These are phyloP conservation scores for Cyclotella cryptica DNA, from an alignment of 108 stramenopile species.

Conservation along the genomic window DNA sequence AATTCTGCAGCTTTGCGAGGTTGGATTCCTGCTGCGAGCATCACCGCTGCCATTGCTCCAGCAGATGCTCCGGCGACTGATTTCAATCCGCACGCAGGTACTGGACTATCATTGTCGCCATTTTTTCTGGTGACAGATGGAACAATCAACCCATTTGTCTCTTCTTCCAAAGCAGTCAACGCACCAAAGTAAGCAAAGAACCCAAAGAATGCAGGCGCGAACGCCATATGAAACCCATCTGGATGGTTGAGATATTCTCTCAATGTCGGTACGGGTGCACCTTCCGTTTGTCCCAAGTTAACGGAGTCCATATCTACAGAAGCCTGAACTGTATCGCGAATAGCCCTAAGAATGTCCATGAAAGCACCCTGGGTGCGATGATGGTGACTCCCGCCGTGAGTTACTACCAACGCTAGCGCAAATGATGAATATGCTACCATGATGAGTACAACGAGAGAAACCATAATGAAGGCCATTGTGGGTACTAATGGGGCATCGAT, in stretches of 20 bases:
- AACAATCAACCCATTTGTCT: slow-evolving; percentile 41
- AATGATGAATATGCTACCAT: too few relatives aligned
- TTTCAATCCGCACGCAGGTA: slow-evolving; percentile 22
- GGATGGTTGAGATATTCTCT: slow-evolving; percentile 62
- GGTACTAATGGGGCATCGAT: too few relatives aligned
- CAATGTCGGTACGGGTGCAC: slow-evolving; percentile 36
- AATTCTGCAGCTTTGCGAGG: slow-evolving; percentile 67
- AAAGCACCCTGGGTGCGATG: too few relatives aligned
- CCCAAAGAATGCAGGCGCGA: slow-evolving; percentile 86
- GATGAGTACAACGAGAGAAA: too few relatives aligned
- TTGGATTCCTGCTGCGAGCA: slow-evolving; percentile 70
- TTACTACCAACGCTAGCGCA: too few relatives aligned
- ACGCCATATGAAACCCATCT: slow-evolving; percentile 68
- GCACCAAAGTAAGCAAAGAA: slow-evolving; percentile 84
- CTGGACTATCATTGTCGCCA: slow-evolving; percentile 2
- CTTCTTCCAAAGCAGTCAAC: slow-evolving; percentile 67
- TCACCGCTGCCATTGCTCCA: slow-evolving; percentile 86
- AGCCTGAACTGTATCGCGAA: neutral
- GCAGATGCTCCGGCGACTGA: slow-evolving; percentile 81
- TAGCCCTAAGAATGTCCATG: too few relatives aligned
- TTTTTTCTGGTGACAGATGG: slow-evolving; percentile 11
- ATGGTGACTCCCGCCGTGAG: too few relatives aligned
- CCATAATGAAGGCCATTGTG: too few relatives aligned
- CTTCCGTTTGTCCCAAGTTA: neutral
- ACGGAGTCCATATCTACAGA: neutral